Base-by-base conservation (phyloP, 31 red algal species). In the Odonthalia washingtoniensis region DNA sequence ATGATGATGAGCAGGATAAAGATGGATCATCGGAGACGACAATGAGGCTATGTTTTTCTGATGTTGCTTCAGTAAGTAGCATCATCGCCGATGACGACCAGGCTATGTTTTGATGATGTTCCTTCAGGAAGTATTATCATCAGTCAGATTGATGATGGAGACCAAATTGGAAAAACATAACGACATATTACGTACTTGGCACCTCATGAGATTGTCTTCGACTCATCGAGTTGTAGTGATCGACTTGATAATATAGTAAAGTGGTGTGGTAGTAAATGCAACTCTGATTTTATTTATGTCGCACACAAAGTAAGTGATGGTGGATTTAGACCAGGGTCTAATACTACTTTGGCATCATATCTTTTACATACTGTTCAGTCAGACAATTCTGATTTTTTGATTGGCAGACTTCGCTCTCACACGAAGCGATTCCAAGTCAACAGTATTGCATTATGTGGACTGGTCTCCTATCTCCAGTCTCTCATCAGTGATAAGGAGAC, bases 51-150 rank as follows among this genome's bases (percentile, higher is more conserved):
- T n/a, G n/a, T n/a, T n/a, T n/a, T n/a, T n/a, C n/a, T n/a, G n/a
- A n/a, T n/a, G n/a, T n/a, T n/a, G n/a, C n/a, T n/a, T n/a, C n/a
- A n/a, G n/a, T n/a, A 65, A 31, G 28, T 26, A n/a, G 1, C 0
- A 1, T 74, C 88, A 16, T 57, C 24, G 30, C 17, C 70, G n/a
- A 34, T 63, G 39, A 44, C 40, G 26, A 57, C 89, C 18, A 94
- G 97, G n/a, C 69, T 99, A 24, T 99, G 93, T 79, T 94, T 89
- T 52, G 86, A 94, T 27, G 91, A 96, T 80, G 97, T 92, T 16
- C 87, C 97, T 5, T 88, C 91, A 1, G 94, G 91, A 21, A 80
- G 81, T n/a, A 91, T 96, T 43, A 90, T 65, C 34, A 77, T 99
- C 52, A 94, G 97, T 36, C 94, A 94, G 83, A 83, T 94, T 41